Conservation (phyloP, 176 grass and related monocot genomes). For the Aegilops sharonensis region DNA sequence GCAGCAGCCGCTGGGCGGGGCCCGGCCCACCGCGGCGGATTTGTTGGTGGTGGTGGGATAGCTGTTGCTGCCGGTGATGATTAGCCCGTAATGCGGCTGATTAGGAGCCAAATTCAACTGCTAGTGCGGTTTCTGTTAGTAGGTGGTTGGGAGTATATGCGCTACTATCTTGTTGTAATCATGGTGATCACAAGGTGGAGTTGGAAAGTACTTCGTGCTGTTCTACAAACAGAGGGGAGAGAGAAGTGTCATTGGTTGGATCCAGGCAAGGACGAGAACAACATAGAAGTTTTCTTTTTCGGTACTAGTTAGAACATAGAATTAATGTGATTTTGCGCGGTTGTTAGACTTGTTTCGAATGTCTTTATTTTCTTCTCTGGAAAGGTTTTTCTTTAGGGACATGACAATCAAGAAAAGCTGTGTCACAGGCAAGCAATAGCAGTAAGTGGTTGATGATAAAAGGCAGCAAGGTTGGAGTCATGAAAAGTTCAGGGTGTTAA, state of each 20-base stretch:
- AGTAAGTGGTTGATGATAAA: constrained; percentile 33
- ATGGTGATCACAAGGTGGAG: constrained; percentile 27
- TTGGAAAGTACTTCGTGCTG: not conserved
- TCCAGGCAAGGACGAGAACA: not conserved
- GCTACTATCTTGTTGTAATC: constrained; percentile 17
- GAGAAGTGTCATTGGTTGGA: not conserved
- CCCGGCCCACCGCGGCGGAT: not conserved
- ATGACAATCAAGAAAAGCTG: constrained; percentile 11
- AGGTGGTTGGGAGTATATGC: constrained; percentile 26
- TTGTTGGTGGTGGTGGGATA: constrained; percentile 30
- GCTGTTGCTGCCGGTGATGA: constrained; percentile 38
- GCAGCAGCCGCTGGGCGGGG: not conserved
- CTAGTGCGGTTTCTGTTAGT: constrained; percentile 20
- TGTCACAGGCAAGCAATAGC: constrained; percentile 23
- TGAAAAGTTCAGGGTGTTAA: constrained; percentile 13
- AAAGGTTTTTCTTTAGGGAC: not conserved
- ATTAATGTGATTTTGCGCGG: not conserved
- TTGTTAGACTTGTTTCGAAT: not conserved
- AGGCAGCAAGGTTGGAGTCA: constrained; percentile 2
- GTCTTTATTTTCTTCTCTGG: constrained; percentile 4
- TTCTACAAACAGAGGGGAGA: not conserved
- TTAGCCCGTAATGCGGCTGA: constrained; percentile 30
- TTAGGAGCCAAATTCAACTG: not conserved
- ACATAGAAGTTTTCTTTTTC: not conserved
- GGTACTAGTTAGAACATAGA: not conserved